These are phyloP conservation scores for Osmanthus fragrans DNA, from an alignment of 257 asterid species.

Conservation along the genomic window DNA sequence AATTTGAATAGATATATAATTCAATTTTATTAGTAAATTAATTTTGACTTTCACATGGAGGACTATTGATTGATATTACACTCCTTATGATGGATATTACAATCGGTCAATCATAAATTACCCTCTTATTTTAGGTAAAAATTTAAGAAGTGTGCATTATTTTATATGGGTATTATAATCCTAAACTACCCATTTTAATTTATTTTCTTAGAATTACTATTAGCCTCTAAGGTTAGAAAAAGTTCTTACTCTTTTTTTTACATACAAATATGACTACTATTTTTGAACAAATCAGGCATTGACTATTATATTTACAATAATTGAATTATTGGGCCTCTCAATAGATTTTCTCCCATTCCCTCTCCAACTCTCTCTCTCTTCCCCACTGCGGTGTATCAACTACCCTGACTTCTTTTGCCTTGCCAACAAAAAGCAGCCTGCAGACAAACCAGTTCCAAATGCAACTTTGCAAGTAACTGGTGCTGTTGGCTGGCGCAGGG, in stretches of 20 bases:
- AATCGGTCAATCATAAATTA: too few species aligned
- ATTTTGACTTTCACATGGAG: background rate
- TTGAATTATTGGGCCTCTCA: background rate
- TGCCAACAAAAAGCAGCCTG: constrained; percentile 49
- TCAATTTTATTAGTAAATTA: background rate
- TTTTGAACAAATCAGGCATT: background rate
- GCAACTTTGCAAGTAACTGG: constrained; percentile 99
- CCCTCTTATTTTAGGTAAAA: too few species aligned
- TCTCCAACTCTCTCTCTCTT: background rate
- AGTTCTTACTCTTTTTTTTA: background rate
- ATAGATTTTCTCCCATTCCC: background rate
- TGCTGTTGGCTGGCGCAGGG: constrained; percentile 99
- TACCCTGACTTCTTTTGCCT: constrained; percentile 22
- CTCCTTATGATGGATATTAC: too few species aligned
- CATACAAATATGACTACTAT: background rate
- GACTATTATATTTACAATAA: background rate
- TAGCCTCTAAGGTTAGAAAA: background rate
- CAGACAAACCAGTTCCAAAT: constrained; percentile 95
- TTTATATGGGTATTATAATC: too few species aligned
- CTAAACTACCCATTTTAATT: too few species aligned
- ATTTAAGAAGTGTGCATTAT: too few species aligned
- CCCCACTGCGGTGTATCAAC: background rate
- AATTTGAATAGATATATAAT: constrained; percentile 12
- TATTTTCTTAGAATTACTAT: too few species aligned
- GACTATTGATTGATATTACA: background rate